Conservation (phyloP, 768 basidiomycete genomes). For the Omphalotus guepiniiformis region DNA sequence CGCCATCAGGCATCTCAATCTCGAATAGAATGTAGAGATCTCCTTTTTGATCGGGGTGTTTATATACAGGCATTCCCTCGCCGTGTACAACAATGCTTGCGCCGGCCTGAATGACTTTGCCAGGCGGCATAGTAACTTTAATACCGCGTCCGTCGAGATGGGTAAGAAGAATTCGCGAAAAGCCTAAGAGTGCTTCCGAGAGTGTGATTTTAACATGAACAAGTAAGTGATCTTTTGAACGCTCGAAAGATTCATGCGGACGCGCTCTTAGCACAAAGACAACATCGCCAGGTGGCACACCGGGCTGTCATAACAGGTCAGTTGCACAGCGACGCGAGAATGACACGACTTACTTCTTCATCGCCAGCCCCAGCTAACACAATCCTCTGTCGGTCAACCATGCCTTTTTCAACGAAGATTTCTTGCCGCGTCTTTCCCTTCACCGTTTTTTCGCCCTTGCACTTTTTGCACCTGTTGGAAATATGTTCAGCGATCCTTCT, state of each 20-base stretch:
- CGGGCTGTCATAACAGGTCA: slow-evolving; percentile 54
- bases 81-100: slow-evolving; percentile 72
- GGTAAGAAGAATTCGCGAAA: slow-evolving; percentile 83
- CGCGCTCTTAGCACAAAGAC: slow-evolving; percentile 70
- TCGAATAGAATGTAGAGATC: slow-evolving; percentile 80
- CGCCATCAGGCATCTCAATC: slow-evolving; percentile 81
- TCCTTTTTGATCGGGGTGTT: slow-evolving; percentile 62
- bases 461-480: slow-evolving; percentile 81
- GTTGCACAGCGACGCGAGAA: slow-evolving; percentile 5
- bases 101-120: slow-evolving; percentile 71
- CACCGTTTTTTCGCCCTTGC: slow-evolving; percentile 80
- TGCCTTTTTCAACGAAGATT: slow-evolving; percentile 82
- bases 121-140: slow-evolving; percentile 66
- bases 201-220: slow-evolving; percentile 82
- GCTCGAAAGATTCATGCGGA: slow-evolving; percentile 78
- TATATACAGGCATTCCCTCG: slow-evolving; percentile 88
- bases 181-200: slow-evolving; percentile 93
- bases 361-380: slow-evolving; percentile 91
- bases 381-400: slow-evolving; percentile 79
- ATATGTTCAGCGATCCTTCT: neutral
- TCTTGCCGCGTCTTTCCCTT: slow-evolving; percentile 90
- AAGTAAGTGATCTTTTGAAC: slow-evolving; percentile 76
- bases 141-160: slow-evolving; percentile 95
- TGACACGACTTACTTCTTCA: slow-evolving; percentile 55
- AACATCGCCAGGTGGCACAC: slow-evolving; percentile 84